Evolutionary conservation across 768 basidiomycete species (phyloP), one percentile per base, ranked within the genome.

Genomic region (Boletus edulis): DNA sequence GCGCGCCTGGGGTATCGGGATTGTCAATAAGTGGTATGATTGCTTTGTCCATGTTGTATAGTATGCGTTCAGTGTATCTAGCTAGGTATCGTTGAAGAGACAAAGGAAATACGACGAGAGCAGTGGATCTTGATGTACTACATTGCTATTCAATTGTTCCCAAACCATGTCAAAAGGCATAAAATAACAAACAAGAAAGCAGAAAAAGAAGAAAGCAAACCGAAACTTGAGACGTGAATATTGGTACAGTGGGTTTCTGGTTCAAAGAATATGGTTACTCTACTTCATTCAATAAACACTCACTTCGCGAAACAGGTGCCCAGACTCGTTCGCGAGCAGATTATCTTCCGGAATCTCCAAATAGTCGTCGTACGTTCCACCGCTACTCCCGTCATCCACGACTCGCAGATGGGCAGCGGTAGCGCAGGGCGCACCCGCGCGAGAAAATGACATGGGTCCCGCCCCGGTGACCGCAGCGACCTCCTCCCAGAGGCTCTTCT

Each of bases 401-500:
- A 11, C 37, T 1, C 39, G 38, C 14, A 44, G 24, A 31, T 52
- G 27, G 35, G 51, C n/a, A 6, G 56, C 54, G 5, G 34, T 18
- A 13, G 48, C 57, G 39, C 65, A 66, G 0, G 54, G 41, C 5
- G 54, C 46, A 15, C 64, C 60, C 29, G 24, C 49, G 42, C 56
- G 64, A 1, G 61, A 51, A 34, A 70, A 60, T 48, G 57, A 22
- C 9, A 52, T 37, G 4, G 57, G 55, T 20, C 52, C 59, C 0
- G 42, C 46, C 15, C 58, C 61, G 3, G 67, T 69, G 40, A 54
- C 62, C 31, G 60, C 65, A 40, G 63, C 59, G 24, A 71, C 58
- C 46, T 71, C 69, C 18, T 62, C 61, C 67, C 69, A 72, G 14
- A 71, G 48, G 45, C 47, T 56, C 45, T 56, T 61, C 44, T 71